Percentiles rank a stretch among this genome's conserved stretches.
Conservation (phyloP, 2,329 filamentous ascomycete species). For the Knufia fluminis region DNA sequence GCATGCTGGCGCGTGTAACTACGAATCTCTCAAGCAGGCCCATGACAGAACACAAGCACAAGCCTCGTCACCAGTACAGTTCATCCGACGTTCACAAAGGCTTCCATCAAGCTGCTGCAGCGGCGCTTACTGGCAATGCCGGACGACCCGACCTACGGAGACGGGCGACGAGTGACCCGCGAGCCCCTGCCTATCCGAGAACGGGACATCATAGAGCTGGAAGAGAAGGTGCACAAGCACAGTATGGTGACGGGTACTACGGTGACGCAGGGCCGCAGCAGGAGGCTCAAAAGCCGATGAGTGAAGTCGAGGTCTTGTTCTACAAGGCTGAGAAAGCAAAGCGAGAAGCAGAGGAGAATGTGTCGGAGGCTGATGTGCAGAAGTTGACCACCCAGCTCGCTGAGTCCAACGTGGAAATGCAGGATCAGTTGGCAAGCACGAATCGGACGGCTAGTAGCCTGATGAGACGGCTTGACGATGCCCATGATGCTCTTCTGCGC, state of each 20-base stretch:
- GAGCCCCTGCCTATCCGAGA: neutral
- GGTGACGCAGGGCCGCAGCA: neutral
- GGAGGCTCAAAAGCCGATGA: constrained; percentile 3
- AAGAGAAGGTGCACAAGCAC: neutral
- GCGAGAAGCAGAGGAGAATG: neutral
- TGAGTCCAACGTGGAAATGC: constrained; percentile 5
- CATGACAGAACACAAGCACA: neutral
- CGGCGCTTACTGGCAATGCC: neutral
- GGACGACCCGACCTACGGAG: neutral
- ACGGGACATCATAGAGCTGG: neutral
- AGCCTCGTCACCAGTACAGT: constrained; percentile 1
- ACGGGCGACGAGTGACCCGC: constrained; percentile 5
- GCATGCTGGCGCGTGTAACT: neutral
- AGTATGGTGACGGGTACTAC: neutral
- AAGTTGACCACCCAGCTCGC: constrained; percentile 5
- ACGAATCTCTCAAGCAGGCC: constrained; percentile 1
- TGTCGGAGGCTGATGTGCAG: constrained; percentile 6
- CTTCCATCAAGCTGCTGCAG: neutral
- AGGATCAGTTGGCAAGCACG: neutral
- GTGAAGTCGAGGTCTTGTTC: constrained; percentile 3
- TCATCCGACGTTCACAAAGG: neutral
- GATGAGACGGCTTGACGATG: constrained; percentile 8
- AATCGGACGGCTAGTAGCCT: neutral
- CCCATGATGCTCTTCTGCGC: neutral
- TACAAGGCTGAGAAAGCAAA: constrained; percentile 7